Evolutionary conservation across 2,329 filamentous ascomycete species (phyloP).

Genomic region (Coniochaeta hoffmannii): DNA sequence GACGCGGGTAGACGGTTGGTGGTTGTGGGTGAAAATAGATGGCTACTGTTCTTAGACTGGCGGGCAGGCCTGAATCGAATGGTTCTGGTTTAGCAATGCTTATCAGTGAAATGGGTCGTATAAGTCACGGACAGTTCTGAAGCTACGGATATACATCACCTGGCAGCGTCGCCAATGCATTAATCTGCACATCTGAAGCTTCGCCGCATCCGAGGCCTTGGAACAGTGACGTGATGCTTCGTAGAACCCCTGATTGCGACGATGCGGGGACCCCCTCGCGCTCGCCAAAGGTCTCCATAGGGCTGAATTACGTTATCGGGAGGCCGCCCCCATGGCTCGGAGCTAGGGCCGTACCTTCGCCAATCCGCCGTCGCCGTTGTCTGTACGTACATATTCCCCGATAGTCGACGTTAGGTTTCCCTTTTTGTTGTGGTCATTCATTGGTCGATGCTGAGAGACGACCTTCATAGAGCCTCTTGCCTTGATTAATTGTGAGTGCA

Average conservation of each 20-base stretch:
- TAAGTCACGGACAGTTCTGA: too few relatives aligned
- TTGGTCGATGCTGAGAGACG: background rate
- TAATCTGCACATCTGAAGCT: too few relatives aligned
- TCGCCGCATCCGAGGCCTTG: too few relatives aligned
- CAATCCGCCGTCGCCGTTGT: background rate
- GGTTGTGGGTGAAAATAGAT: background rate
- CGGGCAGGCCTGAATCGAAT: too few relatives aligned
- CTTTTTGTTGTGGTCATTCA: background rate
- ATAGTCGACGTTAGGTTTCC: background rate
- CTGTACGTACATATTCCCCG: background rate
- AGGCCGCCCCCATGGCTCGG: background rate
- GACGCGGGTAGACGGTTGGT: constrained; percentile 10
- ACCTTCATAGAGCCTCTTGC: too few relatives aligned
- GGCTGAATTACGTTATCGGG: constrained; percentile 3
- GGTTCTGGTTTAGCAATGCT: too few relatives aligned
- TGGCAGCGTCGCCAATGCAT: too few relatives aligned
- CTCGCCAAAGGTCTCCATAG: constrained; percentile 1
- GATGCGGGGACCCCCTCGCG: background rate
- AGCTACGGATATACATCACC: too few relatives aligned
- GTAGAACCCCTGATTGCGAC: background rate
- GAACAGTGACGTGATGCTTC: too few relatives aligned
- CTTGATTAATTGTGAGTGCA: too few relatives aligned
- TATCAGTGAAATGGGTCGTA: too few relatives aligned
- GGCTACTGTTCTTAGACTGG: background rate
- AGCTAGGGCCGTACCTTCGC: background rate